These are phyloP conservation scores for Aspergillus brasiliensis DNA, from an alignment of 2,329 filamentous ascomycete species.

Conservation along the genomic window DNA sequence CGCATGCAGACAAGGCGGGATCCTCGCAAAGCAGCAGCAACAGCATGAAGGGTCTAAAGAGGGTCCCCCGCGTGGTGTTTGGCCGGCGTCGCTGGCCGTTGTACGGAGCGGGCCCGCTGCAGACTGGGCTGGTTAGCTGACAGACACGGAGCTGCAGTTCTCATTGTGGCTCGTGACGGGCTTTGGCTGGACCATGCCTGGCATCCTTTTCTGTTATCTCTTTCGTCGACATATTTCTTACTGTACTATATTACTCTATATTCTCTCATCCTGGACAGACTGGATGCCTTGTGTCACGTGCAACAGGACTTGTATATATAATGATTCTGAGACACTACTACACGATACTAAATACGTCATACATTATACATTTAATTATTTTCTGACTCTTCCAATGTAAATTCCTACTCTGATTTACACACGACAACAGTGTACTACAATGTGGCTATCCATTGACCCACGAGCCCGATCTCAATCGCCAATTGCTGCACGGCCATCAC, in stretches of 20 bases:
- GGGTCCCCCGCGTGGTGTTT: not conserved
- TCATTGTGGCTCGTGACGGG: not conserved
- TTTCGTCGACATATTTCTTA: too few species aligned
- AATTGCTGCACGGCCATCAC: not conserved
- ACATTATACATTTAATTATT: not conserved
- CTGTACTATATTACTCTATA: too few species aligned
- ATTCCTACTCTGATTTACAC: too few species aligned
- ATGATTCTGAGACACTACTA: not conserved
- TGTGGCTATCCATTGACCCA: too few species aligned
- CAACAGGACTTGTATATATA: not conserved
- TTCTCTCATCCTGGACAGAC: too few species aligned
- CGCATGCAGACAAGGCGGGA: too few species aligned
- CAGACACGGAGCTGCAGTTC: not conserved
- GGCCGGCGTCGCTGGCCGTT: slow-evolving; percentile 1
- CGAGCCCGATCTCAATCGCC: too few species aligned
- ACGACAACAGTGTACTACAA: too few species aligned
- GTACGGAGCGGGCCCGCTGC: not conserved
- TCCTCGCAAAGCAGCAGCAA: not conserved
- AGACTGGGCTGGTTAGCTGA: slow-evolving; percentile 3
- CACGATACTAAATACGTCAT: not conserved
- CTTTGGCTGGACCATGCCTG: too few species aligned
- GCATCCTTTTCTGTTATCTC: too few species aligned
- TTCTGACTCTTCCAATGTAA: too few species aligned
- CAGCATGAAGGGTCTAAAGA: not conserved
- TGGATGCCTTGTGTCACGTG: too few species aligned